Percentiles rank a stretch among this genome's conserved stretches.
Conservation (phyloP, 768 basidiomycete genomes). For the Phanerodontia chrysosporium region DNA sequence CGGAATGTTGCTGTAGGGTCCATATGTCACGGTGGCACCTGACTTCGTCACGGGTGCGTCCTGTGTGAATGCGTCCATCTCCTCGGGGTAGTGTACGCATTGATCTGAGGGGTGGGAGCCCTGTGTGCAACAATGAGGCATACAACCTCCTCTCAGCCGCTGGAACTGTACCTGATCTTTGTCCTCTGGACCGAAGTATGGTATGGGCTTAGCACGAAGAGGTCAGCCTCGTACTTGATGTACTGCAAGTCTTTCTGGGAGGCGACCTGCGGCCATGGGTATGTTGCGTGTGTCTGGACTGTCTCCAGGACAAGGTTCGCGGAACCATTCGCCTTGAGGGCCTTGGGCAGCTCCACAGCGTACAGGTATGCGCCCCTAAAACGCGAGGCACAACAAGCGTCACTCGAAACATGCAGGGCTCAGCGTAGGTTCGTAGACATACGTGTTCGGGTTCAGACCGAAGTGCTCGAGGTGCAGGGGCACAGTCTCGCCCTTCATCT, state of each 20-base stretch:
- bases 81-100: conserved; percentile 64
- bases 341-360: conserved; percentile 58
- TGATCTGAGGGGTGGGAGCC: conserved; percentile 64
- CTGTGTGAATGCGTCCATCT: conserved; percentile 52
- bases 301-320: conserved; percentile 77
- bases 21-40: conserved; percentile 81
- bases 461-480: conserved; percentile 49
- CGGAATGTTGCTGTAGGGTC: conserved; percentile 78
- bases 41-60: conserved; percentile 67
- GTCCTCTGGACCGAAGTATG: conserved; percentile 76
- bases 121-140: conserved; percentile 34
- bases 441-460: conserved; percentile 49
- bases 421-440: conserved; percentile 23
- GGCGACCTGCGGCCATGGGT: conserved; percentile 70
- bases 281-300: conserved; percentile 72
- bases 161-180: conserved; percentile 69
- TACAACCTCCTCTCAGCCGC: not conserved
- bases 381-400: not conserved
- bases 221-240: conserved; percentile 69
- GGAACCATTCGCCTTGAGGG: conserved; percentile 54
- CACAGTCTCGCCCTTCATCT: conserved; percentile 64
- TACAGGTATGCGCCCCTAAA: conserved; percentile 46
- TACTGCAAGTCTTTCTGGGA: conserved; percentile 75
- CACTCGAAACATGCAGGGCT: not conserved
- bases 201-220: conserved; percentile 86